These are phyloP conservation scores for Leccinum aurantiacum DNA, from an alignment of 768 basidiomycete genomes.

Conservation along the genomic window DNA sequence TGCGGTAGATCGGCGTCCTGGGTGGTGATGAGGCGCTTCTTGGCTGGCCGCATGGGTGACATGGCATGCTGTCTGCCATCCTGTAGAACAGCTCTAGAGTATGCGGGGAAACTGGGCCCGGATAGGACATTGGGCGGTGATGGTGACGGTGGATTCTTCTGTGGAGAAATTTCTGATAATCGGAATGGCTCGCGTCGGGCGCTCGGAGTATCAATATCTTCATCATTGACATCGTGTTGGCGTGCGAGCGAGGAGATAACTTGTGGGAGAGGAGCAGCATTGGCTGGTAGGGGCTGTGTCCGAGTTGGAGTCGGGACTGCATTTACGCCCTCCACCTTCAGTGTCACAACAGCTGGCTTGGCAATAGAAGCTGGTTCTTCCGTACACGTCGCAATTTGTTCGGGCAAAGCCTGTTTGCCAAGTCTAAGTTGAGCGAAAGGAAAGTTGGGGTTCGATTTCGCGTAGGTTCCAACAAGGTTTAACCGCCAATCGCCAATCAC, in stretches of 20 bases:
- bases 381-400: conserved; percentile 4
- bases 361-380: not conserved
- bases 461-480: conserved; percentile 22
- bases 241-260: not conserved
- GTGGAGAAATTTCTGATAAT: conserved; percentile 53
- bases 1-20: conserved; percentile 25
- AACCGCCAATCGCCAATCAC: conserved; percentile 25
- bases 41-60: conserved; percentile 44
- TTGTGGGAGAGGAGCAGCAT: not conserved
- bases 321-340: conserved; percentile 2
- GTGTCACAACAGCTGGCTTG: not conserved
- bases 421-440: conserved; percentile 25
- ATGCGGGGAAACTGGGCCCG: conserved; percentile 7
- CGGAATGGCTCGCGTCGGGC: conserved; percentile 34
- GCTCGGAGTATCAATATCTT: not conserved
- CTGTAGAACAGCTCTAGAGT: conserved; percentile 18
- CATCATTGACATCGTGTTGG: not conserved
- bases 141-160: conserved; percentile 16
- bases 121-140: conserved; percentile 3
- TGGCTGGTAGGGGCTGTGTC: conserved; percentile 8
- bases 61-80: conserved; percentile 22
- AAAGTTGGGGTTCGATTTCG: not conserved
- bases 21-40: conserved; percentile 45
- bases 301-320: not conserved
- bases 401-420: conserved; percentile 21